phyloP scores from a whole-genome alignment of 2,329 filamentous ascomycete genomes.

The Phaeosphaeriaceae sp. region DNA sequence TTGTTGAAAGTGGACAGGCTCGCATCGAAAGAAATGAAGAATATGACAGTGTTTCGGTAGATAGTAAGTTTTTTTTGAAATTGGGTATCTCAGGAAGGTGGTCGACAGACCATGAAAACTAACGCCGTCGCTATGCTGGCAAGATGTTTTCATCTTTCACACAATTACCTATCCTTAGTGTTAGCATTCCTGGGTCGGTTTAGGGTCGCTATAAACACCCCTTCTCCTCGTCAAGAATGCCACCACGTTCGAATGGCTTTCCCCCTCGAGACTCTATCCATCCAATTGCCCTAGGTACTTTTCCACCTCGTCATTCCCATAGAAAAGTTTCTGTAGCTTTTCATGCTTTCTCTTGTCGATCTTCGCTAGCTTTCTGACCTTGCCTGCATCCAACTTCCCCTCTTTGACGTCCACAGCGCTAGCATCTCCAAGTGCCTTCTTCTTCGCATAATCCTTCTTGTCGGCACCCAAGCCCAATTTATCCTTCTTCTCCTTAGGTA shows the following conservation, averaged over 20 bases:
- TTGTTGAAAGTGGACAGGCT: too few species aligned
- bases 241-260: too few species aligned
- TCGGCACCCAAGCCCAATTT: conserved; percentile 73
- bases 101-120: neutral
- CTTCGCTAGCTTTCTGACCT: conserved; percentile 66
- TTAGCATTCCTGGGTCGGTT: too few species aligned
- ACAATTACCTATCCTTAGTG: too few species aligned
- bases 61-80: too few species aligned
- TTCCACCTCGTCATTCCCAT: conserved; percentile 75
- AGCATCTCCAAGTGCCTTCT: conserved; percentile 43
- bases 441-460: conserved; percentile 49
- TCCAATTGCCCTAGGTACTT: conserved; percentile 66
- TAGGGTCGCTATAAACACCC: too few species aligned
- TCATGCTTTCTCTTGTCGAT: conserved; percentile 69
- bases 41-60: too few species aligned
- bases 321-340: conserved; percentile 73
- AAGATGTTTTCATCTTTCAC: too few species aligned
- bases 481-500: conserved; percentile 73
- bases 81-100: too few species aligned
- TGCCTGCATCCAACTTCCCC: conserved; percentile 68
- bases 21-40: too few species aligned
- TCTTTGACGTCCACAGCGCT: conserved; percentile 42
- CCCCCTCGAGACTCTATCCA: too few species aligned
- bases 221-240: too few species aligned
- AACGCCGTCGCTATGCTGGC: conserved; percentile 6